Conservation (phyloP, 805 yeast genomes). For the Isabelozyma pseudorhagii region DNA sequence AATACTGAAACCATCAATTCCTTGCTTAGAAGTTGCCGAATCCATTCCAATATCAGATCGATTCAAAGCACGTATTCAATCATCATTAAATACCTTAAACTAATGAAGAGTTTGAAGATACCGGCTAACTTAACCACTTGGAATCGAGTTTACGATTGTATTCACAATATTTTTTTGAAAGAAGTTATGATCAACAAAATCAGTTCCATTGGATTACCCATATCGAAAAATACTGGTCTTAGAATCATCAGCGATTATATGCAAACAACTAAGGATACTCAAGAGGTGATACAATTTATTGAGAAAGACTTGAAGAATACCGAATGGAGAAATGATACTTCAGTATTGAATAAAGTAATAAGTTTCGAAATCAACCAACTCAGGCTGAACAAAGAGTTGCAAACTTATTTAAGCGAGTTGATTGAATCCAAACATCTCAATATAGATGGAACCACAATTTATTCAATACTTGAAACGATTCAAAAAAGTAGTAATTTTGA, state of each 20-base stretch:
- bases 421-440: not conserved
- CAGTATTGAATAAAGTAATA: constrained; percentile 26
- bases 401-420: not conserved
- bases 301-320: constrained; percentile 28
- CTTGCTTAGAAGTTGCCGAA: constrained; percentile 26
- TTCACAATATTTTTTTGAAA: constrained; percentile 35
- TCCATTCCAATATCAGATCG: constrained; percentile 31
- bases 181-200: constrained; percentile 33
- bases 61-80: constrained; percentile 29
- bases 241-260: constrained; percentile 34
- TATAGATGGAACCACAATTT: constrained; percentile 3
- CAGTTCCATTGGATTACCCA: constrained; percentile 28
- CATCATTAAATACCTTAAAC: constrained; percentile 26
- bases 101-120: constrained; percentile 22
- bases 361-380: constrained; percentile 5
- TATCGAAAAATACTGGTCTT: constrained; percentile 26
- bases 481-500: constrained; percentile 1
- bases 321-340: constrained; percentile 27
- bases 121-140: constrained; percentile 32
- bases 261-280: constrained; percentile 20
- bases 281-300: constrained; percentile 29
- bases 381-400: not conserved
- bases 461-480: constrained; percentile 1
- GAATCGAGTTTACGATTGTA: constrained; percentile 35
- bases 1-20: constrained; percentile 39